A percentile compares a stretch with the other conserved stretches of the same genome.
Conservation (phyloP, 176 grass and related monocot species). For the Hyparrhenia diplandra region DNA sequence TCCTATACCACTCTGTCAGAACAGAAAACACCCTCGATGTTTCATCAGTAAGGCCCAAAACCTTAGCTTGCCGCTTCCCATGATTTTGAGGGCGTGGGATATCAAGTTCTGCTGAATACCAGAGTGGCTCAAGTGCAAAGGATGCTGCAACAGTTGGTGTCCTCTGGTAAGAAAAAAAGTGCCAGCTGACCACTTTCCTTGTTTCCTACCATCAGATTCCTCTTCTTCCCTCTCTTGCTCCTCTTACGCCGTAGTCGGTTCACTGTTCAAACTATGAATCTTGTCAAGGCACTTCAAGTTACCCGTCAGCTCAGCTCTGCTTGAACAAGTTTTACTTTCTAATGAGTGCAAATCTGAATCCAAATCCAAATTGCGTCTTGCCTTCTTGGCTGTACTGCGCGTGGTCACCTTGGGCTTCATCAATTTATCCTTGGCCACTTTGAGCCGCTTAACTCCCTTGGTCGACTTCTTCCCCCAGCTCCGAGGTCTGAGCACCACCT, state of each 20-base stretch:
- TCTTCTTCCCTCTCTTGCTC: constrained; percentile 24
- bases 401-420: too few species aligned
- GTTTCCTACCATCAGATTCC: background rate
- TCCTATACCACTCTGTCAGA: constrained; percentile 26
- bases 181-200: background rate
- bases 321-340: background rate
- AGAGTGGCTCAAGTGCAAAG: constrained; percentile 2
- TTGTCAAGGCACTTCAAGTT: constrained; percentile 26
- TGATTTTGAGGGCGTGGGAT: background rate
- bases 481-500: too few species aligned
- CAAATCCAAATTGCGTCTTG: constrained; percentile 30
- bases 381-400: too few species aligned
- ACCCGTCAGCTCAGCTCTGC: constrained; percentile 13
- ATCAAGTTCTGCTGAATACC: background rate
- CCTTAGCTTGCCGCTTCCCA: background rate
- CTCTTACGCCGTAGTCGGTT: background rate
- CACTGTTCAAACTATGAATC: background rate
- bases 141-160: constrained; percentile 11
- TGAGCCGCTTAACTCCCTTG: too few species aligned
- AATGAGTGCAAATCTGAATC: constrained; percentile 14
- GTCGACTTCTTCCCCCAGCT: too few species aligned
- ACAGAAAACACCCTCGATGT: constrained; percentile 15
- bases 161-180: constrained; percentile 17
- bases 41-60: constrained; percentile 23
- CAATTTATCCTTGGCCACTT: too few species aligned